Base-by-base conservation (phyloP, 306 rosid species). In the Sphenostylis stenocarpa region DNA sequence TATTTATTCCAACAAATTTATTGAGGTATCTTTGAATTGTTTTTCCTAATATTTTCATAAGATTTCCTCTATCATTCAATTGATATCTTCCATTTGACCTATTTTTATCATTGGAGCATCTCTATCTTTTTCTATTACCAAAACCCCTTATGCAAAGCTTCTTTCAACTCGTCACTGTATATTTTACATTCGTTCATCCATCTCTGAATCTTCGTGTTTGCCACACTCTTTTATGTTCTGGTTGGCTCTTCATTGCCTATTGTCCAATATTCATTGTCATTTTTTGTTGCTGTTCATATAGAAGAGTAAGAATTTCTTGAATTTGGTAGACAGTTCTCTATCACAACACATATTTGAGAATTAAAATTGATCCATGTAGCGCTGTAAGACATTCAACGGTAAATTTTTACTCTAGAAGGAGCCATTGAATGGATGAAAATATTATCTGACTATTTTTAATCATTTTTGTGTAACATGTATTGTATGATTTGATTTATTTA, bases 371-470 rank as follows among this genome's bases (percentile, higher is more conserved):
- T 38, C 26, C 11, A 11, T 44, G n/a, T 29, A 60, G 79, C 29
- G 44, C 3, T 38, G 79, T 19, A 44, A 61, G 16, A 74, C 28
- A 10, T 58, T 43, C 5, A 4, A 60, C 60, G 58, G 36, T 29
- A 41, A n/a, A 61, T 61, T 65, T 61, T 49, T 21, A 45, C 9
- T 10, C 23, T 51, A 45, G 65, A 20, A 75, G 24, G 70, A 45
- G 23, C 70, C 79, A 75, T 61, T 47, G 21, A 31, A 58, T 45
- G 62, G 34, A 49, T 33, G 24, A 62, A 26, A 48, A 62, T 75
- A 58, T 53, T 49, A 4, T 51, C 9, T 14, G 60, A 56, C 48
- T 23, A 34, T 13, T 47, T 61, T 74, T 29, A 1, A 4, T 47
- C 47, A n/a, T n/a, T 26, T 52, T 10, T 2, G 3, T 39, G 21